Base-by-base conservation (phyloP, 306 rosid genomes). In the Inga leiocalycina region DNA sequence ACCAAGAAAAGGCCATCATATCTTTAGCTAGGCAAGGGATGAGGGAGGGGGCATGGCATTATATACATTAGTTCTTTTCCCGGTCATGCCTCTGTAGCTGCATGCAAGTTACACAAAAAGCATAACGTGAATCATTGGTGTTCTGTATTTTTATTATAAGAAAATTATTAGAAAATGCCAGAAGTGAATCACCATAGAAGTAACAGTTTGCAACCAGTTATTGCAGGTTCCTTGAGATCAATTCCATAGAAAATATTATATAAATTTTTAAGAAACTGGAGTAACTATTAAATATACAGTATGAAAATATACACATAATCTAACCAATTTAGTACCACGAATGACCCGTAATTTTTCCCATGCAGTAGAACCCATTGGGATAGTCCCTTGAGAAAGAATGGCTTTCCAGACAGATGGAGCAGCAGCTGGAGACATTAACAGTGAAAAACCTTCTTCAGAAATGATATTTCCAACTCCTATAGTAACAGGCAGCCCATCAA, bases 391-490 rank as follows among this genome's bases (percentile, higher is more conserved):
- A 74, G 91, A 77, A 73, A 92, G 93, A 82, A 95, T 82, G 66
- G 93, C 85, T 88, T 89, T 88, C 99, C 98, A 93, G 77, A 95
- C 88, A 24, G 94, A 81, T 72, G 90, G 91, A 88, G 98, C 96
- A 52, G 97, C 92, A 11, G 89, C 89, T 74, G 99, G 97, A 67
- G 99, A 91, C 93, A 83, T 91, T 91, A 95, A 62, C 61, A 95
- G 83, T 56, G 98, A 90, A 90, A 89, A 93, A 19, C 99, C 98
- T 71, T 82, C 88, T 83, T 91, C 96, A 66, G 99, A 95, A 83
- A 95, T 84, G 83, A 95, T 46, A 83, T 86, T 95, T 84, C 99
- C 98, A 79, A 92, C 97, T 61, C 99, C 99, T 69, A 93, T 87
- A 62, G 99, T 90, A 51, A 92, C 74, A 81, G 98, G 99, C 92